phyloP scores from a whole-genome alignment of 768 basidiomycete genomes.

The Serendipita vermifera region DNA sequence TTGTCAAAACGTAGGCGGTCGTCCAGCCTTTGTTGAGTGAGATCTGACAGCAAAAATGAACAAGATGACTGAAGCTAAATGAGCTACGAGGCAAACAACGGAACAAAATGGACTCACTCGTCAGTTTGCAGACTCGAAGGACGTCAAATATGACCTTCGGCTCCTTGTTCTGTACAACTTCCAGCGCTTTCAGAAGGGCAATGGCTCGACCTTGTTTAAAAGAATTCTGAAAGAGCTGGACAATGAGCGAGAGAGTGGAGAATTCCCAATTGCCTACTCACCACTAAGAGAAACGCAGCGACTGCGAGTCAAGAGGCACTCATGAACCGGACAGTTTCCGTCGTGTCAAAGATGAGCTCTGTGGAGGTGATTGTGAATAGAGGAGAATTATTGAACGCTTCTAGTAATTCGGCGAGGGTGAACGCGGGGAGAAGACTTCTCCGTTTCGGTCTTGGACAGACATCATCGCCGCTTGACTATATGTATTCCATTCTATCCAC shows the following conservation, averaged over 20 bases:
- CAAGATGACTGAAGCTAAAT: conserved; percentile 23
- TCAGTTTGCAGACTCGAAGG: neutral
- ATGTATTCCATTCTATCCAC: no score
- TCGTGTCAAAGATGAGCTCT: conserved; percentile 18
- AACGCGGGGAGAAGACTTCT: conserved; percentile 25
- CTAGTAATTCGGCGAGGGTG: no score
- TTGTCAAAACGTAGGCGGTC: conserved; percentile 31
- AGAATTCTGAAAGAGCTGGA: conserved; percentile 37
- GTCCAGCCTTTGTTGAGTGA: conserved; percentile 40
- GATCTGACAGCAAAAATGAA: conserved; percentile 28
- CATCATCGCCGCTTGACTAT: no score
- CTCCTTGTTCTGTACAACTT: conserved; percentile 36
- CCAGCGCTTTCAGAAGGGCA: conserved; percentile 33
- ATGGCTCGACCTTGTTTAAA: conserved; percentile 36
- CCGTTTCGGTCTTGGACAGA: conserved; percentile 22
- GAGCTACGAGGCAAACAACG: no score
- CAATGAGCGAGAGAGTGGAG: conserved; percentile 36
- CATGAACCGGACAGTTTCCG: conserved; percentile 29
- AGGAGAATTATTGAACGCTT: no score
- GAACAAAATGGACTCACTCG: no score
- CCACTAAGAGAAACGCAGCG: conserved; percentile 30
- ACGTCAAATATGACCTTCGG: neutral
- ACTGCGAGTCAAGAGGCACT: conserved; percentile 33
- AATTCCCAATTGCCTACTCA: conserved; percentile 25
- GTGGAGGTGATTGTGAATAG: no score